These are phyloP conservation scores for Microbotryum silenes-acaulis DNA, from an alignment of 1,284 basidiomycete species.

Conservation along the genomic window DNA sequence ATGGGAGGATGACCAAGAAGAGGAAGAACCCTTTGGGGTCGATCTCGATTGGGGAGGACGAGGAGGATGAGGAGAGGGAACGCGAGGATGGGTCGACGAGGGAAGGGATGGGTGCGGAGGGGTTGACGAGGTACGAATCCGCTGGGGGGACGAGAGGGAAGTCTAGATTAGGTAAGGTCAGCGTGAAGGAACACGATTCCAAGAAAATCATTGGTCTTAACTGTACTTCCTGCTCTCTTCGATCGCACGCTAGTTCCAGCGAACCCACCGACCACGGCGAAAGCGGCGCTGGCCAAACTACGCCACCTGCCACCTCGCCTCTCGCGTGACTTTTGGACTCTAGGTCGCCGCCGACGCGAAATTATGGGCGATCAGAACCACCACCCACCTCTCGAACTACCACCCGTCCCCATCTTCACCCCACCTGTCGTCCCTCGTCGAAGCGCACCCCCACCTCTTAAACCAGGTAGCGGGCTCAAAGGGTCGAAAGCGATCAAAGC, in stretches of 20 bases:
- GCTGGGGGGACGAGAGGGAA: too few relatives aligned
- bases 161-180: too few relatives aligned
- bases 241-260: constrained; percentile 13
- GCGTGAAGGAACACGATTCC: too few relatives aligned
- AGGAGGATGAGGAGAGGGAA: too few relatives aligned
- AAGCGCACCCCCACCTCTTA: constrained; percentile 21
- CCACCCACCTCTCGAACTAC: constrained; percentile 18
- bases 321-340: constrained; percentile 14
- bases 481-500: constrained; percentile 31
- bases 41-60: too few relatives aligned
- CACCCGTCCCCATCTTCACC: constrained; percentile 8
- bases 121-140: too few relatives aligned
- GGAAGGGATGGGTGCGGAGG: too few relatives aligned
- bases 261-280: constrained; percentile 28
- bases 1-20: too few relatives aligned
- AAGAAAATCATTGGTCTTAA: too few relatives aligned
- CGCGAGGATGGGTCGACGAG: too few relatives aligned
- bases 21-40: too few relatives aligned
- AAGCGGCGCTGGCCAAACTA: constrained; percentile 30
- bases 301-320: constrained; percentile 24
- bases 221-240: too few relatives aligned
- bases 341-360: constrained; percentile 8
- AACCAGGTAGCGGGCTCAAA: constrained; percentile 27
- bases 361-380: constrained; percentile 5
- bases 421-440: constrained; percentile 17